Evolutionary conservation across 305 asterid genomes (phyloP), one percentile per base, ranked within the genome.

Genomic region (Vinca major): DNA sequence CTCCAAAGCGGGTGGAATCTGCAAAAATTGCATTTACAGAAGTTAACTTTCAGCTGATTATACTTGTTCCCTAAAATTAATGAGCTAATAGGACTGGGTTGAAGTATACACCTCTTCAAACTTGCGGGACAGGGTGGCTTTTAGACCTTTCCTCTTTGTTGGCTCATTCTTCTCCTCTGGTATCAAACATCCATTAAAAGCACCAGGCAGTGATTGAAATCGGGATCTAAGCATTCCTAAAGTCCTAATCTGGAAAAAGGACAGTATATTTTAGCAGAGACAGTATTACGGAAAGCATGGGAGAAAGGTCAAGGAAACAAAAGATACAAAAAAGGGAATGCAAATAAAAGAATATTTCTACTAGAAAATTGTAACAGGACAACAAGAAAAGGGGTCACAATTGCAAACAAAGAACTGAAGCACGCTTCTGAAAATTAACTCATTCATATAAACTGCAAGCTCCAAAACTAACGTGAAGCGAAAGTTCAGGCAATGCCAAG

Each of bases 151-250:
- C 87, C 80, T 94, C 79, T 86, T 91, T 33, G 77, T 71, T 61
- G 83, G 78, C 80, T 91, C 97, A 48, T 79, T 72, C 84, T 82
- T 88, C 82, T 94, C 99, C 75, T 78, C 90, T 33, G 99, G 99
- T 65, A 94, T 88, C 74, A 94, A 83, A 76, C 96, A 82, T 72
- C 85, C 90, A 85, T 91, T 91, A 75, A 94, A 94, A 65, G 97
- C 99, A 79, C 89, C 91, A 75, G 99, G 99, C 70, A 94, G 73
- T 26, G 99, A 83, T 76, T 82, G 85, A 78, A 94, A 94, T 21
- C 96, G 83, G 73, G 99, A 94, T 77, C 99, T 79, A 80, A 94
- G 89, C 99, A 94, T 94, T 76, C 96, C 99, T 37, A 94, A 69
- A n/a, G 99, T 94, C 73, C 97, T 90, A 75, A 94, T 94, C 99